Percentiles rank a stretch among this genome's conserved stretches.
Evolutionary conservation across 441 rosid species (phyloP).

Genomic region (Melastoma candidum): DNA sequence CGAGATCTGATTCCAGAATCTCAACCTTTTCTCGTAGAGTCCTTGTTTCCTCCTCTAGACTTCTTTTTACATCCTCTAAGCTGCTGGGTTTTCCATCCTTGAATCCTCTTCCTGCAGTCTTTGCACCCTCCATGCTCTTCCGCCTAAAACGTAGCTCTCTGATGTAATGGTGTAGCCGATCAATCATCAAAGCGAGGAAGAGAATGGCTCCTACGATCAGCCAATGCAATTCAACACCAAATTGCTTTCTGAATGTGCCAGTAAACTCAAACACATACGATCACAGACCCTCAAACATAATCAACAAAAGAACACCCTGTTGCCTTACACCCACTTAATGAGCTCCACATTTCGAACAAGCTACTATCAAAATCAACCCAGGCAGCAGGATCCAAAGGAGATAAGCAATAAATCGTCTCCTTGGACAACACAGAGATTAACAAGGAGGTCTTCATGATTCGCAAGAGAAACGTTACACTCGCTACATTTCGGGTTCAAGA

Average conservation of each 20-base stretch:
- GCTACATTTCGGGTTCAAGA: no score
- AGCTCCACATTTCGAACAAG: no score
- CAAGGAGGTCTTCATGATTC: no score
- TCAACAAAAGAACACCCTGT: no score
- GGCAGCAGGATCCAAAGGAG: no score
- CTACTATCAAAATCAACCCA: no score
- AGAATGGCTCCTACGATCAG: conserved; percentile 44
- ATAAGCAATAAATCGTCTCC: no score
- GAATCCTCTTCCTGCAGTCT: conserved; percentile 46
- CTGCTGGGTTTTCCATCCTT: conserved; percentile 50
- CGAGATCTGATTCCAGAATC: conserved; percentile 41
- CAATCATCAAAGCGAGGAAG: conserved; percentile 56
- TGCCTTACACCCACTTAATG: no score
- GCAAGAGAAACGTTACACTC: no score
- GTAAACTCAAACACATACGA: neutral
- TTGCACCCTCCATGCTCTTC: conserved; percentile 60
- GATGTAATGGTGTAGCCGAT: conserved; percentile 59
- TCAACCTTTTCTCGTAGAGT: conserved; percentile 32
- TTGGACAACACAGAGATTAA: no score
- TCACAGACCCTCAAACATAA: no score
- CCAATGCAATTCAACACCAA: conserved; percentile 7
- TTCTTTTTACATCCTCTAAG: conserved; percentile 37
- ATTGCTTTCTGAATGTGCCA: neutral
- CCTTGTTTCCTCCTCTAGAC: conserved; percentile 42
- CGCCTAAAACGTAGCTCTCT: conserved; percentile 54